Conservation (phyloP, 352 stramenopile species). For the Salisapilia sapeloensis region DNA sequence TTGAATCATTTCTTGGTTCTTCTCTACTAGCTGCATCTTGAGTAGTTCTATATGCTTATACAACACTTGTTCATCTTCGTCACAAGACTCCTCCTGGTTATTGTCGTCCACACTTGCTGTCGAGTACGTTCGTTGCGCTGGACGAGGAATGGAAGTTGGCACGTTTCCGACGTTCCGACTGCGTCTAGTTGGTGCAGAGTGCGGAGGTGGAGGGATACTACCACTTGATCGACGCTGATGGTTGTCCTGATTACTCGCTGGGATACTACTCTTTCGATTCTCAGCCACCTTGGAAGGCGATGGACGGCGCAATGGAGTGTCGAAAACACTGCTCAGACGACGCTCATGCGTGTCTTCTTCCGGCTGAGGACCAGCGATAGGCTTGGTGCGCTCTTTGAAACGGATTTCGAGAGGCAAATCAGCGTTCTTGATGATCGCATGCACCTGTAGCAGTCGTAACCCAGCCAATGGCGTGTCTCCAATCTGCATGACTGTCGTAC, state of each 20-base stretch:
- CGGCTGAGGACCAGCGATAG: no score
- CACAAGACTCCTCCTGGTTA: constrained; percentile 48
- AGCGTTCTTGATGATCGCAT: constrained; percentile 71
- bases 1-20: constrained; percentile 64
- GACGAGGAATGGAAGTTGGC: no score
- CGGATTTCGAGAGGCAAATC: constrained; percentile 42
- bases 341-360: no score
- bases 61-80: constrained; percentile 36
- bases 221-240: no score
- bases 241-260: no score
- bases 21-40: constrained; percentile 40
- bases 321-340: no score
- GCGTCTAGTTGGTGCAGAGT: no score
- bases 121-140: background rate
- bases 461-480: constrained; percentile 29
- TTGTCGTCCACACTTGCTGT: constrained; percentile 2
- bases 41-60: constrained; percentile 48
- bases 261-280: no score
- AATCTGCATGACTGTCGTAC: constrained; percentile 63
- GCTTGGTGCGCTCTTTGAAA: constrained; percentile 29
- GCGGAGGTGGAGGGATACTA: no score
- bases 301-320: no score
- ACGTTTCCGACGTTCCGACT: no score
- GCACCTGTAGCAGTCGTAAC: constrained; percentile 63
- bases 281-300: no score